Evolutionary conservation across 306 rosid genomes (phyloP).

Genomic region (Sesbania bispinosa): DNA sequence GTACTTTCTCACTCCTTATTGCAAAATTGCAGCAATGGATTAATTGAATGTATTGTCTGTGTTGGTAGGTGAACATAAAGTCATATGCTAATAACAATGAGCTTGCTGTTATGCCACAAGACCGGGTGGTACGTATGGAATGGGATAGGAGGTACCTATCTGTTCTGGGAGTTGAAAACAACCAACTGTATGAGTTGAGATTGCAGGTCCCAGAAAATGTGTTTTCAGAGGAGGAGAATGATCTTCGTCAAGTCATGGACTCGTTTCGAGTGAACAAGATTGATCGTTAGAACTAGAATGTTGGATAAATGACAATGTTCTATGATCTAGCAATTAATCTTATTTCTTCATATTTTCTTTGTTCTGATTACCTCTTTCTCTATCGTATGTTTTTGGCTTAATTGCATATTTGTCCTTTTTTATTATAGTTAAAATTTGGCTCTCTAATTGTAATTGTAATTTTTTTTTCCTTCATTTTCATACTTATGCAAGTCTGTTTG

Average conservation of each 20-base stretch:
- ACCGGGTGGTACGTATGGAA: slow-evolving; percentile 76
- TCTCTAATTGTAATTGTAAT: not conserved
- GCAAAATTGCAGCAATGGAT: not conserved
- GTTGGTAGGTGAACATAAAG: slow-evolving; percentile 79
- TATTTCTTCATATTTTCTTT: not conserved
- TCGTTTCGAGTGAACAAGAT: slow-evolving; percentile 88
- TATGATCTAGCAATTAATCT: not conserved
- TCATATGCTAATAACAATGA: slow-evolving; percentile 72
- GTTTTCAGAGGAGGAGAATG: slow-evolving; percentile 67
- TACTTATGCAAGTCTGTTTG: not conserved
- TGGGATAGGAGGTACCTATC: slow-evolving; percentile 90
- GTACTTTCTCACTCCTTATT: not conserved
- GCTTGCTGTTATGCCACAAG: slow-evolving; percentile 38
- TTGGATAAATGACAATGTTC: not conserved
- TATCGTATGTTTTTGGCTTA: not conserved
- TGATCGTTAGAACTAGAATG: slow-evolving; percentile 23
- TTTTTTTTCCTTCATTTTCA: not conserved
- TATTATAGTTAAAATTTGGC: not conserved
- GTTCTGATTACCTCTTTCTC: not conserved
- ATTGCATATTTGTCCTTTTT: not conserved
- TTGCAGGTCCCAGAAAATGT: slow-evolving; percentile 86
- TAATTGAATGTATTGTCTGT: slow-evolving; percentile 6
- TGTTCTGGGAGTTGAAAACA: slow-evolving; percentile 96
- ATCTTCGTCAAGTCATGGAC: slow-evolving; percentile 79
- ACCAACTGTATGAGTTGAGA: slow-evolving; percentile 81